These are phyloP conservation scores for Wickerhamiella shivajii DNA, from an alignment of 805 yeast genomes.

Conservation along the genomic window DNA sequence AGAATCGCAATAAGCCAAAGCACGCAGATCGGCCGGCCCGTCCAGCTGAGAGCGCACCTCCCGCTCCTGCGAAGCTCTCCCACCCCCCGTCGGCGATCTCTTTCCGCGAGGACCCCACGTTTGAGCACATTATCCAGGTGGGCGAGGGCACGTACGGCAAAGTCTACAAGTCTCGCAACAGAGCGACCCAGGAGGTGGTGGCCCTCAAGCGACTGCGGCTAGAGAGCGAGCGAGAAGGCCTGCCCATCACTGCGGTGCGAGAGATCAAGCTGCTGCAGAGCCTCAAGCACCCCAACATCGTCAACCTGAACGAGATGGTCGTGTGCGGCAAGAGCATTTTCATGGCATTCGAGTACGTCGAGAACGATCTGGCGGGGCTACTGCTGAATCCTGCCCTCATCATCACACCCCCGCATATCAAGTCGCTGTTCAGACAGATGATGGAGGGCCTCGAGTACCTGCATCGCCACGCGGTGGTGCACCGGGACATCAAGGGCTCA, in stretches of 20 bases:
- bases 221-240: slow-evolving; percentile 84
- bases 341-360: slow-evolving; percentile 89
- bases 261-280: slow-evolving; percentile 78
- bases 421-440: slow-evolving; percentile 64
- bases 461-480: slow-evolving; percentile 47
- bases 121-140: slow-evolving; percentile 68
- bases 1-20: too few relatives aligned
- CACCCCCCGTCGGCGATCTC: too few relatives aligned
- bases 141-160: slow-evolving; percentile 99
- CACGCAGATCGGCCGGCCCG: too few relatives aligned
- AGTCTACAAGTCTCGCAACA: slow-evolving; percentile 76
- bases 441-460: slow-evolving; percentile 68
- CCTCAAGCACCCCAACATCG: slow-evolving; percentile 67
- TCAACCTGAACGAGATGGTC: slow-evolving; percentile 79
- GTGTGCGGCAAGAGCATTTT: slow-evolving; percentile 56
- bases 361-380: slow-evolving; percentile 83
- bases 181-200: slow-evolving; percentile 51
- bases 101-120: too few relatives aligned
- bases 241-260: slow-evolving; percentile 89
- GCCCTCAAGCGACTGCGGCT: slow-evolving; percentile 76
- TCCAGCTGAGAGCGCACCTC: too few relatives aligned
- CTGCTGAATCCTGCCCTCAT: slow-evolving; percentile 57
- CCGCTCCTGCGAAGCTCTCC: too few relatives aligned
- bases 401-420: slow-evolving; percentile 53
- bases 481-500: slow-evolving; percentile 91